Evolutionary conservation across 192 early-diverging fungal genomes (phyloP).

Genomic region (Mortierella alpina): DNA sequence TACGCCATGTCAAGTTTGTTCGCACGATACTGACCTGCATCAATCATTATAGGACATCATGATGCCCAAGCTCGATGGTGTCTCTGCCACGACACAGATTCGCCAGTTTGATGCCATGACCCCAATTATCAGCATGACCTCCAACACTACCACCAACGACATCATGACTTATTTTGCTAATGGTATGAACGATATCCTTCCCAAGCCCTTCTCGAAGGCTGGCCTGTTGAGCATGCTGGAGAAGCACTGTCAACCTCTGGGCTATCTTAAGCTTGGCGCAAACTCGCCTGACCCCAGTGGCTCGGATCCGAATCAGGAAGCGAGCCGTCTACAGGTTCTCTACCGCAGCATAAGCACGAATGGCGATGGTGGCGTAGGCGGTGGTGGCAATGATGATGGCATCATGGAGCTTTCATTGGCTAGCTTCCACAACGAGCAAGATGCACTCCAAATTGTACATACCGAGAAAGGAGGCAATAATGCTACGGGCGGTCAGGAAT

Average conservation of each 20-base stretch:
- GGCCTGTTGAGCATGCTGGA: constrained; percentile 65
- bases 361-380: background rate
- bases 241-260: constrained; percentile 66
- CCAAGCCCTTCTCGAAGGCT: constrained; percentile 74
- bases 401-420: constrained; percentile 33
- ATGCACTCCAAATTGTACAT: constrained; percentile 47
- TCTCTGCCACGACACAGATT: constrained; percentile 75
- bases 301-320: constrained; percentile 6
- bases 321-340: constrained; percentile 24
- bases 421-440: constrained; percentile 20
- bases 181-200: constrained; percentile 81
- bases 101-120: constrained; percentile 76
- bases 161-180: constrained; percentile 73
- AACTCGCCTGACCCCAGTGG: background rate
- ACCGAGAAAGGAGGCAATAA: constrained; percentile 22
- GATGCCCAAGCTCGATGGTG: constrained; percentile 79
- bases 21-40: background rate
- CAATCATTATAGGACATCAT: constrained; percentile 65
- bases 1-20: background rate
- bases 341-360: constrained; percentile 14
- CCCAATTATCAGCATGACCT: constrained; percentile 84
- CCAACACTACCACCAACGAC: constrained; percentile 72
- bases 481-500: background rate
- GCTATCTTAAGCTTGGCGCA: constrained; percentile 50
- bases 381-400: background rate